Evolutionary conservation across 805 yeast species (phyloP).

Genomic region (Candida golubevii): DNA sequence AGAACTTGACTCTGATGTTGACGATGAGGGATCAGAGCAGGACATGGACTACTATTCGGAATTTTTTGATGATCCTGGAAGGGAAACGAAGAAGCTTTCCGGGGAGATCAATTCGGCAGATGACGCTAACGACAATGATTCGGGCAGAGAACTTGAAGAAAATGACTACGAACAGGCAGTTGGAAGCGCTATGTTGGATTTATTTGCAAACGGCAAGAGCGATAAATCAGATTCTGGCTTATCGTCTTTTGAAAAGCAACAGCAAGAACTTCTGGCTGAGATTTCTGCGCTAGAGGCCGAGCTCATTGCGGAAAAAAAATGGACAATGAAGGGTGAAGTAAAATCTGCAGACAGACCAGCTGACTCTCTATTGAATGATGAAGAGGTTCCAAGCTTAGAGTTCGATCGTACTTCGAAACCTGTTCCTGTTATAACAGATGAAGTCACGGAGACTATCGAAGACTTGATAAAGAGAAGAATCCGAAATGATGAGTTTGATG

Average conservation of each 20-base stretch:
- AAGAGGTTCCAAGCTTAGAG: constrained; percentile 53
- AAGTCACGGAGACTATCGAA: constrained; percentile 80
- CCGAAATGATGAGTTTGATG: constrained; percentile 73
- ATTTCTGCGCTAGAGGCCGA: constrained; percentile 79
- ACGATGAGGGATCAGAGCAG: constrained; percentile 24
- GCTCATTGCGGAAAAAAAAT: constrained; percentile 82
- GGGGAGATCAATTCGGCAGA: constrained; percentile 23
- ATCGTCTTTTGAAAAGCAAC: constrained; percentile 82
- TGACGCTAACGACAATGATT: constrained; percentile 33
- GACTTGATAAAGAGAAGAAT: constrained; percentile 85
- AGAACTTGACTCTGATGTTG: constrained; percentile 31
- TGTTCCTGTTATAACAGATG: constrained; percentile 90
- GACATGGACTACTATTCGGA: constrained; percentile 61
- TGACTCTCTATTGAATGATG: constrained; percentile 76
- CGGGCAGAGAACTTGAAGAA: constrained; percentile 41
- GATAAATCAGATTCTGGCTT: constrained; percentile 27
- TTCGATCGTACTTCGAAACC: constrained; percentile 94
- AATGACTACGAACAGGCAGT: constrained; percentile 60
- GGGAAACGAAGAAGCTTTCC: constrained; percentile 11
- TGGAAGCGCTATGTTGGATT: constrained; percentile 57
- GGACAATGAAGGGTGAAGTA: constrained; percentile 95
- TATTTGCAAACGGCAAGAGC: constrained; percentile 42
- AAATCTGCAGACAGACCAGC: constrained; percentile 73
- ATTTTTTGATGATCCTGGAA: constrained; percentile 51
- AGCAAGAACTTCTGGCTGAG: constrained; percentile 67